Percentiles rank a stretch among this genome's conserved stretches.
These are phyloP conservation scores for Trypanosoma brucei DNA, from an alignment of 208 protist species.

Conservation along the genomic window DNA sequence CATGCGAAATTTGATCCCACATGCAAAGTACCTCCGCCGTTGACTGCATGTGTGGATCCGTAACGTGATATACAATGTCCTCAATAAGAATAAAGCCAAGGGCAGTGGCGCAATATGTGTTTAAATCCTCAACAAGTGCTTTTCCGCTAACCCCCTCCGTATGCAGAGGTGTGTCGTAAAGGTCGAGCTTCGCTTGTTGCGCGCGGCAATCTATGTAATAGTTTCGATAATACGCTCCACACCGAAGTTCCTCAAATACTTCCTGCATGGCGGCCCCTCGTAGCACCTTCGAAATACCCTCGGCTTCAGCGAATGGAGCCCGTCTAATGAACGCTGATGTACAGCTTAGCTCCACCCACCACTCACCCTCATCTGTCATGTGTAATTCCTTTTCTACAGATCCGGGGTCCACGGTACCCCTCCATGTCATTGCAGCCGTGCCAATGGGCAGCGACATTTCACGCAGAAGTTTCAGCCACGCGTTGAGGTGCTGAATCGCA, in stretches of 20 bases:
- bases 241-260: conserved; percentile 74
- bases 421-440: conserved; percentile 55
- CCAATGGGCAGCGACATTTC: conserved; percentile 65
- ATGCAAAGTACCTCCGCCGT: conserved; percentile 62
- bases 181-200: conserved; percentile 62
- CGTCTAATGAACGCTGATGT: conserved; percentile 38
- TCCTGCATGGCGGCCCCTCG: conserved; percentile 72
- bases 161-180: conserved; percentile 40
- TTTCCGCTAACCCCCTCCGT: conserved; percentile 24
- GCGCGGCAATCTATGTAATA: conserved; percentile 73
- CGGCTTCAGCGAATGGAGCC: conserved; percentile 49
- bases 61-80: conserved; percentile 75
- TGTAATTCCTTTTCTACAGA: conserved; percentile 41
- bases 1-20: conserved; percentile 64
- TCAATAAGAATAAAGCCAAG: conserved; percentile 85
- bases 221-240: conserved; percentile 63
- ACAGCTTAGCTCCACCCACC: conserved; percentile 65
- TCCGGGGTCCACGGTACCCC: conserved; percentile 46
- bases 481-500: conserved; percentile 77
- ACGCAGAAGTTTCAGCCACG: conserved; percentile 72
- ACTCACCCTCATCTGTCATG: conserved; percentile 43
- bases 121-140: conserved; percentile 47
- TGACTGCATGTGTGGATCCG: conserved; percentile 77
- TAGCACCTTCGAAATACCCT: conserved; percentile 44
- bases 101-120: conserved; percentile 53